Conservation (phyloP, 139 green algal species). For the Micromonas commoda region DNA sequence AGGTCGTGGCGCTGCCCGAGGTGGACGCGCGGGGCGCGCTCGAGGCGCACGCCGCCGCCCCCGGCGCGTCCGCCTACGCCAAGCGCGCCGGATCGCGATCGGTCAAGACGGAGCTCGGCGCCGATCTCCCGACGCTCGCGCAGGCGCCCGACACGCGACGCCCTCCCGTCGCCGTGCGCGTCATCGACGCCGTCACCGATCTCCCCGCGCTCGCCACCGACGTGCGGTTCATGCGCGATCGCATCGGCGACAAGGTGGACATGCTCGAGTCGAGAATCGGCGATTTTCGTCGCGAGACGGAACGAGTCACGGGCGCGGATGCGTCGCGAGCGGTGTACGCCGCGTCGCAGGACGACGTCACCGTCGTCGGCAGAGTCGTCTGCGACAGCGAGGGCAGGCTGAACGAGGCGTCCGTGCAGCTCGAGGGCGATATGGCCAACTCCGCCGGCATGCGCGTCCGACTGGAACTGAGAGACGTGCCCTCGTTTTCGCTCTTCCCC, state of each 20-base stretch:
- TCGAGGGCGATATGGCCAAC: slow-evolving; percentile 60
- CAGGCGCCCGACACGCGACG: neutral
- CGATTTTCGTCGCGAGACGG: neutral
- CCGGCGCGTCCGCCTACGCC: neutral
- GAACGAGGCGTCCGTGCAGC: slow-evolving; percentile 56
- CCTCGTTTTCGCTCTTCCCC: slow-evolving; percentile 57
- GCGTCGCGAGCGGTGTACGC: neutral
- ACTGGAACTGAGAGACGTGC: slow-evolving; percentile 57
- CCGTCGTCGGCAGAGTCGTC: slow-evolving; percentile 4
- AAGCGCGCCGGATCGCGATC: neutral
- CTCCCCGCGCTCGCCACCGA: neutral
- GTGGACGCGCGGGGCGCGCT: neutral
- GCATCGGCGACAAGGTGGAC: neutral
- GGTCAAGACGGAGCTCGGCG: neutral
- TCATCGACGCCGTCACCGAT: neutral
- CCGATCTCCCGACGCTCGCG: neutral
- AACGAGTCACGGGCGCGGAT: neutral
- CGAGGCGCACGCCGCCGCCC: neutral
- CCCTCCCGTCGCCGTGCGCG: neutral
- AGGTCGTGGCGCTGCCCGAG: no score
- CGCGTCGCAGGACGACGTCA: slow-evolving; percentile 2
- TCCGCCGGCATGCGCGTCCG: slow-evolving; percentile 55
- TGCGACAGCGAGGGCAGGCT: slow-evolving; percentile 39
- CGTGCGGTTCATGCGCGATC: slow-evolving; percentile 14
- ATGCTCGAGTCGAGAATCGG: neutral